Percentiles rank a stretch among this genome's conserved stretches.
These are phyloP conservation scores for Ascocoryne sarcoides DNA, from an alignment of 2,329 filamentous ascomycete species.

Conservation along the genomic window DNA sequence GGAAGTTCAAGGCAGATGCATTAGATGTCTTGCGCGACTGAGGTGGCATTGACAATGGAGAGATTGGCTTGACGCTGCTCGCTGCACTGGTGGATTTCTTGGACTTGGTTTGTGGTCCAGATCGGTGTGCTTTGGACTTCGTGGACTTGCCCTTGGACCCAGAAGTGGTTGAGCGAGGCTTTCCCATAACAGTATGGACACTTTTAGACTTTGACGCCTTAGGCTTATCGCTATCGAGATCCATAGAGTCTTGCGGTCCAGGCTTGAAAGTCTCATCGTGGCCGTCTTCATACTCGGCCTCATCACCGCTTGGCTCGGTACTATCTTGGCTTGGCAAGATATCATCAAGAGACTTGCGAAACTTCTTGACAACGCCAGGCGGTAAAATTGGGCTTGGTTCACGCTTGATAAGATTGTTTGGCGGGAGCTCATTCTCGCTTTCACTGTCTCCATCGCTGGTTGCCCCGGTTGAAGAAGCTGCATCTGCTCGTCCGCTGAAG, in stretches of 20 bases:
- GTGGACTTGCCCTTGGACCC: conserved; percentile 37
- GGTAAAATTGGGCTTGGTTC: conserved; percentile 43
- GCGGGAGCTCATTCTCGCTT: conserved; percentile 53
- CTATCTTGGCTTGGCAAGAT: conserved; percentile 48
- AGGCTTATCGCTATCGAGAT: conserved; percentile 21
- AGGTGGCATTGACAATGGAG: conserved; percentile 58
- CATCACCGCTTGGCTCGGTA: conserved; percentile 53
- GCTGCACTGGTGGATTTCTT: conserved; percentile 39
- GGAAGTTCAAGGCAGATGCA: conserved; percentile 56
- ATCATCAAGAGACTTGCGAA: conserved; percentile 41
- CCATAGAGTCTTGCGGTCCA: conserved; percentile 19
- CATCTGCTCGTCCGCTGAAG: conserved; percentile 82
- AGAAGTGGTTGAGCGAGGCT: conserved; percentile 31
- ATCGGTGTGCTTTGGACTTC: conserved; percentile 33
- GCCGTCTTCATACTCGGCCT: conserved; percentile 43
- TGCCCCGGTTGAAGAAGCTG: conserved; percentile 73
- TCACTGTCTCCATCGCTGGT: conserved; percentile 70
- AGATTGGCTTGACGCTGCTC: conserved; percentile 42
- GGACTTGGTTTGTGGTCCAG: conserved; percentile 34
- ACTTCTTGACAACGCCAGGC: conserved; percentile 35
- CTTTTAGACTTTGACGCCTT: conserved; percentile 36
- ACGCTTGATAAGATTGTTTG: conserved; percentile 49
- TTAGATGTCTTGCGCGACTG: conserved; percentile 68
- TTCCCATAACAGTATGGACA: conserved; percentile 29
- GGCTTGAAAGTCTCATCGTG: conserved; percentile 28